A percentile compares a stretch with the other conserved stretches of the same genome.
Conservation (phyloP, 495 filamentous ascomycete species). For the Tuber umbilicatum region DNA sequence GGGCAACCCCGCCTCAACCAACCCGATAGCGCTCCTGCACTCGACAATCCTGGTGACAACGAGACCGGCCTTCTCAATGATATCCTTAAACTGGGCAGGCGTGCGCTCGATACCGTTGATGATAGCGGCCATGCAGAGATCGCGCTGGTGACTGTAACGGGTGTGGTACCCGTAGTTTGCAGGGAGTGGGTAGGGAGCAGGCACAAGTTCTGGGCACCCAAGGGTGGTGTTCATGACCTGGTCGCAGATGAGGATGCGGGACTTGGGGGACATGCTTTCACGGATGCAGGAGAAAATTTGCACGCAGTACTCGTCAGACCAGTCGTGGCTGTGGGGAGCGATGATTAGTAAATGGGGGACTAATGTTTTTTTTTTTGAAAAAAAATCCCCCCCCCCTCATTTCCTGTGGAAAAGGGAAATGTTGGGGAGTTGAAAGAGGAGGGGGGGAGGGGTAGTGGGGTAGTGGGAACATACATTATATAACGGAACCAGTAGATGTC, state of each 20-base stretch:
- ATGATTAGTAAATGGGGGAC: conserved; percentile 7
- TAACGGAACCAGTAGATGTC: conserved; percentile 47
- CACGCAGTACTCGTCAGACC: conserved; percentile 46
- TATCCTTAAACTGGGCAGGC: conserved; percentile 39
- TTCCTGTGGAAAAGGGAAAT: background rate
- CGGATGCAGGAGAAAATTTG: conserved; percentile 42
- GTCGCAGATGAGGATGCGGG: conserved; percentile 44
- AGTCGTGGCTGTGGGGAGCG: conserved; percentile 38
- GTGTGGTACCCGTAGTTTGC: conserved; percentile 43
- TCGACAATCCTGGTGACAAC: conserved; percentile 42
- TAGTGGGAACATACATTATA: conserved; percentile 36
- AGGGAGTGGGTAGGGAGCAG: conserved; percentile 42
- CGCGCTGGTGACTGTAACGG: conserved; percentile 43
- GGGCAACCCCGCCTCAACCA: conserved; percentile 38
- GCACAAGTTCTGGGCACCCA: conserved; percentile 33
- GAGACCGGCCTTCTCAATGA: conserved; percentile 41
- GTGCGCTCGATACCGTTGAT: conserved; percentile 46
- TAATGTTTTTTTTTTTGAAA: background rate
- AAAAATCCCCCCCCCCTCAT: background rate
- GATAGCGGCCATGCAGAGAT: conserved; percentile 43
- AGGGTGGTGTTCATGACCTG: conserved; percentile 46
- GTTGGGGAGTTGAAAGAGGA: background rate
- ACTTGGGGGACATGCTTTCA: conserved; percentile 38
- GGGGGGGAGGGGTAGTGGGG: too few species aligned
- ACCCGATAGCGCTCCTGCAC: conserved; percentile 37